phyloP scores from a whole-genome alignment of 306 rosid genomes.

The Cicer chorassanicum region DNA sequence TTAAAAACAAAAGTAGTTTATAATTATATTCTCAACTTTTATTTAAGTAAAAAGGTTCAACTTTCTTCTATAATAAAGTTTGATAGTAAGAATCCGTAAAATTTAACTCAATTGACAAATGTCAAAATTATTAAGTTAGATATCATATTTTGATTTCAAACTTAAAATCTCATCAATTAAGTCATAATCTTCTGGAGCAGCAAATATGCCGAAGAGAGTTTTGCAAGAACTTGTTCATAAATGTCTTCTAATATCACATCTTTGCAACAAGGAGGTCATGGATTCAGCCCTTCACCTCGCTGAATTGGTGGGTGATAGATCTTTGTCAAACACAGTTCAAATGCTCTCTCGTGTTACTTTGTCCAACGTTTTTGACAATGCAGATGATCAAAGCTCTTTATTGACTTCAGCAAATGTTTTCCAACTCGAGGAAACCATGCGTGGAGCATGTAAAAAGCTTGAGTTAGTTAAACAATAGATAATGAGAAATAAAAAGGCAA shows the following conservation, averaged over 20 bases:
- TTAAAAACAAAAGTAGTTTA: no score
- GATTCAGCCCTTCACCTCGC: conserved; percentile 64
- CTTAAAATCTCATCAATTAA: no score
- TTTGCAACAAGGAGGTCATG: conserved; percentile 68
- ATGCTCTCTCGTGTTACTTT: conserved; percentile 55
- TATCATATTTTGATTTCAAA: no score
- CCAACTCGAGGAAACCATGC: conserved; percentile 60
- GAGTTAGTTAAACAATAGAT: conserved; percentile 62
- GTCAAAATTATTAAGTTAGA: no score
- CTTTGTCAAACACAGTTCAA: conserved; percentile 54
- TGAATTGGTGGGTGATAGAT: conserved; percentile 56
- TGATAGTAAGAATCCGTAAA: no score
- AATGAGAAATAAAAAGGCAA: conserved; percentile 45
- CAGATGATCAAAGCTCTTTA: conserved; percentile 46
- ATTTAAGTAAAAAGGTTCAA: no score
- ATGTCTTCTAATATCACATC: conserved; percentile 66
- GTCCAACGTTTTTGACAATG: conserved; percentile 46
- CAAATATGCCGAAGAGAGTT: conserved; percentile 53
- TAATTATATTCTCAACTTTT: no score
- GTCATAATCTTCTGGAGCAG: conserved; percentile 47
- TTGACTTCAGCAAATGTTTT: conserved; percentile 43
- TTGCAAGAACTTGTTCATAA: conserved; percentile 63
- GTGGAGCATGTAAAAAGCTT: conserved; percentile 61
- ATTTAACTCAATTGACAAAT: no score
- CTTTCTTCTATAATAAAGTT: no score